These are phyloP conservation scores for Fusarium zealandicum DNA, from an alignment of 2,329 filamentous ascomycete genomes.

Conservation along the genomic window DNA sequence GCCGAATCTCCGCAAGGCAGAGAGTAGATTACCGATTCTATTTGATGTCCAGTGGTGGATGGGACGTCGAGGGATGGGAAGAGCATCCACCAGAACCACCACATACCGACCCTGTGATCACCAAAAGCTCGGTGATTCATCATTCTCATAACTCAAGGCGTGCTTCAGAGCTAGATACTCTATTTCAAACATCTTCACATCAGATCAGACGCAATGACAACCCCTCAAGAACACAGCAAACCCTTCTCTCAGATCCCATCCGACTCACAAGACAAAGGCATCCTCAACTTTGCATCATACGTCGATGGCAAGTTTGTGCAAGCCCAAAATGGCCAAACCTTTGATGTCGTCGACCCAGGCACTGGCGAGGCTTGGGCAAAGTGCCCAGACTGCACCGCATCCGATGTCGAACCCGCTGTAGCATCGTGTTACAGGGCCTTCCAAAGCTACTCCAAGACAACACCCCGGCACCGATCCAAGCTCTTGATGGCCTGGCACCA, in stretches of 20 bases:
- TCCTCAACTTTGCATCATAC: neutral
- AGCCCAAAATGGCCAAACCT: neutral
- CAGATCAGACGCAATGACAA: neutral
- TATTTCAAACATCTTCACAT: neutral
- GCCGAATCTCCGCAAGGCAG: too few species aligned
- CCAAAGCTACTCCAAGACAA: slow-evolving; percentile 9
- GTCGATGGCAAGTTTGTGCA: neutral
- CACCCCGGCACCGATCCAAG: slow-evolving; percentile 39
- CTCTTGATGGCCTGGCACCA: slow-evolving; percentile 48
- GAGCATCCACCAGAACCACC: too few species aligned
- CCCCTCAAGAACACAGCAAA: neutral
- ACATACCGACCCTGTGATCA: too few species aligned
- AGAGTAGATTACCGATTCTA: too few species aligned
- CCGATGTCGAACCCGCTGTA: neutral
- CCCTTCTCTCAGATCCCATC: neutral
- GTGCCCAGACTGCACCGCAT: neutral
- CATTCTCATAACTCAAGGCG: too few species aligned
- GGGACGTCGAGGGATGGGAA: too few species aligned
- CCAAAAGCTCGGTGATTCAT: too few species aligned
- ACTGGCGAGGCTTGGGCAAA: neutral
- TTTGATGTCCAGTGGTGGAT: too few species aligned
- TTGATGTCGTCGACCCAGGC: slow-evolving; percentile 1
- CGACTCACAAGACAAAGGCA: neutral
- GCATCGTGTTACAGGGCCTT: neutral
- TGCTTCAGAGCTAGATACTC: too few species aligned